A percentile compares a stretch with the other conserved stretches of the same genome.
Evolutionary conservation across 2,329 filamentous ascomycete genomes (phyloP).

Genomic region (Fusarium solani-melongenae): DNA sequence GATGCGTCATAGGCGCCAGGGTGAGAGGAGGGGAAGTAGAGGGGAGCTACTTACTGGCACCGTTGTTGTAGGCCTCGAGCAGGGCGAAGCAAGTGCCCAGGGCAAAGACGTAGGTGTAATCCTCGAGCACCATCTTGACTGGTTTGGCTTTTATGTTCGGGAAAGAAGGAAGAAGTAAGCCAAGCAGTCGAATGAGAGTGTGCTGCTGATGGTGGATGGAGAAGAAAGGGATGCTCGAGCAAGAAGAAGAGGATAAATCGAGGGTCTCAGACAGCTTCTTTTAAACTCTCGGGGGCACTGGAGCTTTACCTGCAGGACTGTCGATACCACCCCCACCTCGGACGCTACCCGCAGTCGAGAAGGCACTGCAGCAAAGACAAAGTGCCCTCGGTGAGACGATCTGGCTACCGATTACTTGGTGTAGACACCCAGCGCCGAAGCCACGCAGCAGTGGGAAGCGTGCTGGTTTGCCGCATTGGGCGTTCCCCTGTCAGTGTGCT

Average conservation of each 20-base stretch:
- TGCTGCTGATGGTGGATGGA: background rate
- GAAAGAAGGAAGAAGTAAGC: background rate
- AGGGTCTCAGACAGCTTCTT: constrained; percentile 23
- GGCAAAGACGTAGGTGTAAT: constrained; percentile 78
- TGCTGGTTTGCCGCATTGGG: constrained; percentile 26
- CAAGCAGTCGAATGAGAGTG: constrained; percentile 3
- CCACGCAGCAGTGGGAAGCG: constrained; percentile 7
- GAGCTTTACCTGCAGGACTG: background rate
- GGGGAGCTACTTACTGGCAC: constrained; percentile 70
- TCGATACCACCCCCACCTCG: background rate
- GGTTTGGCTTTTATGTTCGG: background rate
- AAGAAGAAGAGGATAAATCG: constrained; percentile 7
- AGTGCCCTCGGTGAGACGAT: constrained; percentile 35
- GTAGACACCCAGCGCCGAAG: background rate
- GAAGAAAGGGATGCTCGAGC: constrained; percentile 30
- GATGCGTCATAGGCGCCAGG: background rate
- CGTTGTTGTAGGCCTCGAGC: constrained; percentile 83
- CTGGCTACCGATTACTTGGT: constrained; percentile 33
- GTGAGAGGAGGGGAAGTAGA: background rate
- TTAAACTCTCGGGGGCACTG: constrained; percentile 22
- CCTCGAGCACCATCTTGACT: constrained; percentile 65
- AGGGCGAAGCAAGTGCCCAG: constrained; percentile 82
- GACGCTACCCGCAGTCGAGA: constrained; percentile 16
- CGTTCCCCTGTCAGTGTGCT: background rate
- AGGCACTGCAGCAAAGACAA: background rate